Evolutionary conservation across 805 yeast species (phyloP).

Genomic region (Suhomyces xylopsoci): DNA sequence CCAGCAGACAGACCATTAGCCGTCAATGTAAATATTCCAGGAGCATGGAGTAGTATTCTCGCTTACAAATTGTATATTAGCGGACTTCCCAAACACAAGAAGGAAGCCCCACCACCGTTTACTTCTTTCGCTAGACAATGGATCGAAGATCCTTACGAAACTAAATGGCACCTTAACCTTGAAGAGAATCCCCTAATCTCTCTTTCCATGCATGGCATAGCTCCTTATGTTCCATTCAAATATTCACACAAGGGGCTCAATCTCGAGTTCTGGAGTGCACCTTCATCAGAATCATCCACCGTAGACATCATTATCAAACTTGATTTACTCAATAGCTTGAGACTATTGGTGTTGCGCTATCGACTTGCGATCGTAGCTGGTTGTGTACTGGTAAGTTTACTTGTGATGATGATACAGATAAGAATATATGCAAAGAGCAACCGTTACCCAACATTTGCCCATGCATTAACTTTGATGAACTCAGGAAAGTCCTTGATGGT

Average conservation of each 20-base stretch:
- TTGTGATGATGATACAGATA: slow-evolving; percentile 57
- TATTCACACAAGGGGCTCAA: slow-evolving; percentile 22
- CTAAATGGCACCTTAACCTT: slow-evolving; percentile 72
- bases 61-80: slow-evolving; percentile 43
- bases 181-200: slow-evolving; percentile 26
- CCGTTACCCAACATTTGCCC: slow-evolving; percentile 28
- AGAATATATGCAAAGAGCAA: slow-evolving; percentile 22
- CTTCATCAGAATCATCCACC: slow-evolving; percentile 17
- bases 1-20: slow-evolving; percentile 45
- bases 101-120: slow-evolving; percentile 26
- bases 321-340: slow-evolving; percentile 59
- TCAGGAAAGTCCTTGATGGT: slow-evolving; percentile 17
- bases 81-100: slow-evolving; percentile 7
- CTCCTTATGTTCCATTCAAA: slow-evolving; percentile 64
- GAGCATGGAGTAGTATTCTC: slow-evolving; percentile 60
- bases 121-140: slow-evolving; percentile 69
- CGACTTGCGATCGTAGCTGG: slow-evolving; percentile 71
- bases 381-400: slow-evolving; percentile 57
- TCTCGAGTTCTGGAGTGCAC: slow-evolving; percentile 42
- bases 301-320: slow-evolving; percentile 44
- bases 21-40: slow-evolving; percentile 48
- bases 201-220: slow-evolving; percentile 55
- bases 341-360: slow-evolving; percentile 69
- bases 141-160: slow-evolving; percentile 61
- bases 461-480: slow-evolving; percentile 36